Evolutionary conservation across 805 yeast genomes (phyloP).

Genomic region (Candida silvatica): DNA sequence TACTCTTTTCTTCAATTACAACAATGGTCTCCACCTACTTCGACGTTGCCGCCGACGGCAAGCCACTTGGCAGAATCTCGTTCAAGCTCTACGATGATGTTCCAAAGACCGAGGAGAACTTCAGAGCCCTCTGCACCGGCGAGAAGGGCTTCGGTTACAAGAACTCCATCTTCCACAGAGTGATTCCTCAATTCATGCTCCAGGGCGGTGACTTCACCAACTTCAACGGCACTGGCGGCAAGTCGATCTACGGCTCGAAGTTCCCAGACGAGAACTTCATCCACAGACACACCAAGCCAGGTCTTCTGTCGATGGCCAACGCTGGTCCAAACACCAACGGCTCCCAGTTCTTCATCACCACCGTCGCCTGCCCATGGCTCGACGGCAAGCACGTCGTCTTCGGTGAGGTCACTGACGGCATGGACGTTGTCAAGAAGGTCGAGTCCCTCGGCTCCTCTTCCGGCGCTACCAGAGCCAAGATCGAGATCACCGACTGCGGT

Average conservation of each 20-base stretch:
- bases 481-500: conserved; percentile 52
- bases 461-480: conserved; percentile 41
- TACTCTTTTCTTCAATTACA: not conserved
- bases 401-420: conserved; percentile 67
- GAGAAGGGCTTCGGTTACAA: conserved; percentile 92
- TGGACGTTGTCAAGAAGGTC: conserved; percentile 70
- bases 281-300: conserved; percentile 70
- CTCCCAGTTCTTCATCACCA: conserved; percentile 83
- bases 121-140: conserved; percentile 79
- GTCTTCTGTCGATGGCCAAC: conserved; percentile 85
- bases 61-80: conserved; percentile 46
- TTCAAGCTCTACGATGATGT: conserved; percentile 89
- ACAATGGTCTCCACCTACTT: conserved; percentile 32
- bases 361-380: conserved; percentile 70
- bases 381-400: conserved; percentile 75
- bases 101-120: conserved; percentile 77
- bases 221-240: conserved; percentile 92
- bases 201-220: conserved; percentile 90
- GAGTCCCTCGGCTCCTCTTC: conserved; percentile 55
- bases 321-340: conserved; percentile 93
- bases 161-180: conserved; percentile 90
- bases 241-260: conserved; percentile 69
- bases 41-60: conserved; percentile 32
- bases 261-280: conserved; percentile 56
- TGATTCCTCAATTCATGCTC: conserved; percentile 92